These are phyloP conservation scores for Teratosphaeria epicoccoides DNA, from an alignment of 2,329 filamentous ascomycete species.

Conservation along the genomic window DNA sequence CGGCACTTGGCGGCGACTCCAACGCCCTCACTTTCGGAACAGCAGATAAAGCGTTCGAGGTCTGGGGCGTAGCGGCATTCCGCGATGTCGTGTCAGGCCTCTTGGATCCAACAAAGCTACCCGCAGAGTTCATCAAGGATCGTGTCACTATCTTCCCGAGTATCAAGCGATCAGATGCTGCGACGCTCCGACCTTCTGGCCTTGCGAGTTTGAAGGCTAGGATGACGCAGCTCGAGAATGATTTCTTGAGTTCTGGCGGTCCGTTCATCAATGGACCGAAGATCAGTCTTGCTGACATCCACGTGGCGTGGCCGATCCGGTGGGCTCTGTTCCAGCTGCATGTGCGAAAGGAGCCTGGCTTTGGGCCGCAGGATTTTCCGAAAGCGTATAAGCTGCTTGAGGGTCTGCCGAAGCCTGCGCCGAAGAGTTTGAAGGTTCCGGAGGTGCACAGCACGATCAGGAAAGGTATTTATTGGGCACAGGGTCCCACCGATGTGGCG, in stretches of 20 bases:
- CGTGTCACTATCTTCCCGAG: constrained; percentile 19
- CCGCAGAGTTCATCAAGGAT: constrained; percentile 18
- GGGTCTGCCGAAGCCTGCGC: constrained; percentile 11
- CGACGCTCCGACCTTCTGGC: constrained; percentile 13
- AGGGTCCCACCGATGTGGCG: constrained; percentile 7
- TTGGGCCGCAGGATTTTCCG: constrained; percentile 15
- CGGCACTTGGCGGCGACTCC: not conserved
- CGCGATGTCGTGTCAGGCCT: constrained; percentile 11
- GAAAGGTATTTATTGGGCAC: constrained; percentile 9
- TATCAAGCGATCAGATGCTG: constrained; percentile 13
- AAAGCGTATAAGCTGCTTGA: constrained; percentile 18
- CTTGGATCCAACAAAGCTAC: constrained; percentile 13
- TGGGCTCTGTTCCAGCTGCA: constrained; percentile 18
- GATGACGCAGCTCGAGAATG: constrained; percentile 13
- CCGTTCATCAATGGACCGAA: constrained; percentile 17
- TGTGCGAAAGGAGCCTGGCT: constrained; percentile 11
- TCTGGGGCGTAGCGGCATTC: constrained; percentile 18
- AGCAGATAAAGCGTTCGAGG: constrained; percentile 21
- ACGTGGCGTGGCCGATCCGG: constrained; percentile 15
- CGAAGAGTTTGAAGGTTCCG: constrained; percentile 14
- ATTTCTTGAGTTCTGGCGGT: constrained; percentile 8
- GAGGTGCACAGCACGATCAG: constrained; percentile 17
- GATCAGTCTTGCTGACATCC: constrained; percentile 18
- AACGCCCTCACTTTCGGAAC: constrained; percentile 9
- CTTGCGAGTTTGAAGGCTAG: constrained; percentile 15